Conservation (phyloP, 306 rosid species). For the Malus domestica region DNA sequence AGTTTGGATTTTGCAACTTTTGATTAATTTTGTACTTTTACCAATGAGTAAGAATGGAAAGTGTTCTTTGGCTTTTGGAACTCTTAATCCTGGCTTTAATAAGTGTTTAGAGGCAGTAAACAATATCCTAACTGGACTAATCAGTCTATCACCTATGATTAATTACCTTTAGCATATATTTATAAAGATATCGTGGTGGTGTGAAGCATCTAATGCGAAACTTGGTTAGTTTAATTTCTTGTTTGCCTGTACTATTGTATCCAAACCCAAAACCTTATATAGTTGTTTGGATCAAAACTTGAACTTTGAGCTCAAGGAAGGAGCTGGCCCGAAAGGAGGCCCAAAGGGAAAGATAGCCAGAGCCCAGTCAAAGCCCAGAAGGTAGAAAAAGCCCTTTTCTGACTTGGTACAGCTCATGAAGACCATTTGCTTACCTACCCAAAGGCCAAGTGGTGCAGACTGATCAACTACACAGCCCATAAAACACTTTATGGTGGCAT, state of each 20-base stretch:
- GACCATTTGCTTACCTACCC: too few relatives aligned
- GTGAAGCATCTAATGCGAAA: conserved; percentile 7
- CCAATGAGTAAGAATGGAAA: conserved; percentile 17
- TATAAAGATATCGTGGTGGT: neutral
- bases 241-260: neutral
- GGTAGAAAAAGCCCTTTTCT: too few relatives aligned
- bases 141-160: conserved; percentile 16
- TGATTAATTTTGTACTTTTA: neutral
- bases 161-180: conserved; percentile 17
- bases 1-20: conserved; percentile 16
- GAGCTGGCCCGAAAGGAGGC: too few relatives aligned
- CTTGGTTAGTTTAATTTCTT: neutral
- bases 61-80: conserved; percentile 30
- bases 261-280: neutral
- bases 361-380: too few relatives aligned
- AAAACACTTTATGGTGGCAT: too few relatives aligned
- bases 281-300: too few relatives aligned
- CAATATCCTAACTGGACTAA: conserved; percentile 27
- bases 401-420: too few relatives aligned
- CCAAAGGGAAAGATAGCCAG: too few relatives aligned
- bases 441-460: too few relatives aligned
- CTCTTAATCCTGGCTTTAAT: conserved; percentile 17
- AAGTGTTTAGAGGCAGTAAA: conserved; percentile 4
- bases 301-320: too few relatives aligned
- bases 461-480: too few relatives aligned